Conservation (phyloP, 495 filamentous ascomycete species). For the Elaphomyces granulatus region DNA sequence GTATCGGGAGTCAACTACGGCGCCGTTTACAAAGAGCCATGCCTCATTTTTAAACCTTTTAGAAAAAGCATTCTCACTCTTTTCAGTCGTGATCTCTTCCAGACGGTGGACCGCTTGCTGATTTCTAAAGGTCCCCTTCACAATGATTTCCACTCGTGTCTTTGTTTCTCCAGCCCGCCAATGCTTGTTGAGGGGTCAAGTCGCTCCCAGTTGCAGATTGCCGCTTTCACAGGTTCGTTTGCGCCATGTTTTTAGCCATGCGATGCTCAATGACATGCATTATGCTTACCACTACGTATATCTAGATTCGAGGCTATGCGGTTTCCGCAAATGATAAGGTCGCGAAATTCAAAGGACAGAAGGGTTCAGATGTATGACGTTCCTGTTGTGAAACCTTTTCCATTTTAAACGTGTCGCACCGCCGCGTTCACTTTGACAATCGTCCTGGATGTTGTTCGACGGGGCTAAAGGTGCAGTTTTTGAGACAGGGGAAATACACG, state of each 20-base stretch:
- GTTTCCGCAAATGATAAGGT: conserved; percentile 52
- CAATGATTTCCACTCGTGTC: conserved; percentile 45
- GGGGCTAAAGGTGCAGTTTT: conserved; percentile 4
- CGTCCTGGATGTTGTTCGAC: too few species aligned
- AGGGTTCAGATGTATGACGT: conserved; percentile 61
- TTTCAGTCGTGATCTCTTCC: not conserved
- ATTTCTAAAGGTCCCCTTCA: conserved; percentile 20
- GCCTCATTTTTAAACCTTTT: too few species aligned
- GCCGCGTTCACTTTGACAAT: not conserved
- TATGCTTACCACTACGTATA: conserved; percentile 15
- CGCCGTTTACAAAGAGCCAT: too few species aligned
- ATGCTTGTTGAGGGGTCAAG: conserved; percentile 38
- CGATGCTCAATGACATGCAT: conserved; percentile 4
- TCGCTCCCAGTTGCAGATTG: conserved; percentile 31
- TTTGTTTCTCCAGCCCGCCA: conserved; percentile 40
- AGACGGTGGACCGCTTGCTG: too few species aligned
- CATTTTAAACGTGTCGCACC: too few species aligned
- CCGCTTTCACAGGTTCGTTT: conserved; percentile 36
- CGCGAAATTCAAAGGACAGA: conserved; percentile 82
- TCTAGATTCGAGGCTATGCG: conserved; percentile 36
- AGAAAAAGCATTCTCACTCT: not conserved
- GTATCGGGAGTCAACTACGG: too few species aligned
- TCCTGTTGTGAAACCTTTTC: not conserved
- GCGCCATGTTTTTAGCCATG: conserved; percentile 5
- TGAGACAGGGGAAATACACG: conserved; percentile 69